phyloP scores from a whole-genome alignment of 2,329 filamentous ascomycete species.

The Immersiporthe knoxdaviesiana region DNA sequence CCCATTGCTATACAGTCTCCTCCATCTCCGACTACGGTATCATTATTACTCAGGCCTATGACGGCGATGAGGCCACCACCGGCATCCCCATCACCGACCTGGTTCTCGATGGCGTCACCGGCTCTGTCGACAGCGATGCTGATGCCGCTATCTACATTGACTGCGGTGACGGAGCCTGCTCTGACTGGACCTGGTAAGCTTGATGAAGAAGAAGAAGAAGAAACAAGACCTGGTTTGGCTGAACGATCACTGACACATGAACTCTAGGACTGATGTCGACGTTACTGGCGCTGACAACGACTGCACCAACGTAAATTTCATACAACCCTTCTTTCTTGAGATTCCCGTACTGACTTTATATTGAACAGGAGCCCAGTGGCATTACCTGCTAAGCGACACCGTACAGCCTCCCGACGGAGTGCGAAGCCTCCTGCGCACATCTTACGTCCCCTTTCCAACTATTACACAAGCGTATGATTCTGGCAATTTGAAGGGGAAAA shows the following conservation, averaged over 20 bases:
- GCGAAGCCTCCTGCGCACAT: background rate
- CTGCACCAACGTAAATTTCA: constrained; percentile 20
- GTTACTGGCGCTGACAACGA: constrained; percentile 21
- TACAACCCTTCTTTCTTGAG: too few species aligned
- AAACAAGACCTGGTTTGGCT: background rate
- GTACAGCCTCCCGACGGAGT: background rate
- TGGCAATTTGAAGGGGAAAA: background rate
- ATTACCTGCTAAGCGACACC: constrained; percentile 1
- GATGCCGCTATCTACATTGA: constrained; percentile 24
- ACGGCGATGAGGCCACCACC: constrained; percentile 24
- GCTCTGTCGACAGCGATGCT: constrained; percentile 16
- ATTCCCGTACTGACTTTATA: background rate
- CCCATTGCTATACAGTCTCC: too few species aligned
- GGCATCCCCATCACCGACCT: constrained; percentile 27
- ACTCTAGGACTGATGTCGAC: background rate
- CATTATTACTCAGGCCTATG: constrained; percentile 29
- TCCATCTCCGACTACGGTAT: constrained; percentile 25
- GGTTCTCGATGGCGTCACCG: constrained; percentile 20
- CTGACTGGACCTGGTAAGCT: constrained; percentile 26
- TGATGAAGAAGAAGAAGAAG: too few species aligned
- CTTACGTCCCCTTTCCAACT: background rate
- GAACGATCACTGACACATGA: background rate
- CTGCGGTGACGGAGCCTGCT: constrained; percentile 25
- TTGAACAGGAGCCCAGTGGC: background rate
- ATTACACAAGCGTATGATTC: background rate